These are phyloP conservation scores for Cryptococcus sp. DNA, from an alignment of 1,284 basidiomycete genomes.

Conservation along the genomic window DNA sequence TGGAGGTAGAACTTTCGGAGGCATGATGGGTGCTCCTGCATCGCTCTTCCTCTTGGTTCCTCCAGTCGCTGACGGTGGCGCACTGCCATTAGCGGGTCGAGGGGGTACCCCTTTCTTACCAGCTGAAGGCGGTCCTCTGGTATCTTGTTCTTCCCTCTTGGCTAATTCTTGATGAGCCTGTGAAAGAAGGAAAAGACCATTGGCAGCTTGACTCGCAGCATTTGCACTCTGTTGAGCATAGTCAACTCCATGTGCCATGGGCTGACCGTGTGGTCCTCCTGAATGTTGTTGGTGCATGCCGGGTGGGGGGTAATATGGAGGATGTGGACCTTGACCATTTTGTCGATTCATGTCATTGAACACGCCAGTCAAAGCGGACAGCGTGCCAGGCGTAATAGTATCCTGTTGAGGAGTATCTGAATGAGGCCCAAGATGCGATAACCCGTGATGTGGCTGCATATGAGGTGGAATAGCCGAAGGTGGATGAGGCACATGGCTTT, in stretches of 20 bases:
- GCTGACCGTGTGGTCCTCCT: constrained; percentile 10
- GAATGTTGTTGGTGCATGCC: constrained; percentile 10
- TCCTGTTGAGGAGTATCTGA: constrained; percentile 38
- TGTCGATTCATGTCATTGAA: constrained; percentile 50
- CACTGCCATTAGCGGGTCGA: neutral
- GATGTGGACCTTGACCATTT: constrained; percentile 7
- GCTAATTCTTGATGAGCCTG: constrained; percentile 93
- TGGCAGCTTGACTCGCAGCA: constrained; percentile 59
- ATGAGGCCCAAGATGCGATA: constrained; percentile 26
- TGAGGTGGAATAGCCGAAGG: constrained; percentile 32
- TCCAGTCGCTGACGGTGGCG: neutral
- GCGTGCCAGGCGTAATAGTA: constrained; percentile 86
- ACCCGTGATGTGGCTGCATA: constrained; percentile 24
- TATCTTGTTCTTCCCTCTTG: constrained; percentile 70
- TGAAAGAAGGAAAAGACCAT: constrained; percentile 85
- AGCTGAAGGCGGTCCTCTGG: constrained; percentile 41
- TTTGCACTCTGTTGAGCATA: constrained; percentile 45
- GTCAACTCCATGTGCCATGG: constrained; percentile 25
- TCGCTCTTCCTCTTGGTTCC: constrained; percentile 24
- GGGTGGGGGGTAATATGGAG: constrained; percentile 8
- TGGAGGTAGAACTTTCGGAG: constrained; percentile 8
- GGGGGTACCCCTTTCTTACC: constrained; percentile 22
- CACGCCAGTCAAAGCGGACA: constrained; percentile 72
- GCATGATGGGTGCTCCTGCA: constrained; percentile 3
- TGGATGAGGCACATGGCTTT: constrained; percentile 14